Evolutionary conservation across 495 filamentous ascomycete genomes (phyloP).

Genomic region (Amphirosellinia nigrospora): DNA sequence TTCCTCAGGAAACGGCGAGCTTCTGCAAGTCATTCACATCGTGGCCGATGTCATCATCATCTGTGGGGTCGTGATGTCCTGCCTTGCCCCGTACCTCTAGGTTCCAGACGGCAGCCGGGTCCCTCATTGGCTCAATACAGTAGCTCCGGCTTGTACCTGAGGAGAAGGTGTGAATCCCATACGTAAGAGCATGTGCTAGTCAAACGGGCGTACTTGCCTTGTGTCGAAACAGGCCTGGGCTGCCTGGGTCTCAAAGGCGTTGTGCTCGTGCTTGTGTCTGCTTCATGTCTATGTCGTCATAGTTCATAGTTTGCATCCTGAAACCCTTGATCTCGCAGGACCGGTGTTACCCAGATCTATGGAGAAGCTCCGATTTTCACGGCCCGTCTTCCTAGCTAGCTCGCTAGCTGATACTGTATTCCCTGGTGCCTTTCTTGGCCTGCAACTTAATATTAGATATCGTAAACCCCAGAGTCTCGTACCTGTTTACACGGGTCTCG

Average conservation of each 20-base stretch:
- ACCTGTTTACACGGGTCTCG: background rate
- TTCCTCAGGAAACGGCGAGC: background rate
- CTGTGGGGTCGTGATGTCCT: constrained; percentile 18
- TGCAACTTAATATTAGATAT: background rate
- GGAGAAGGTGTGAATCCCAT: background rate
- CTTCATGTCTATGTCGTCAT: constrained; percentile 14
- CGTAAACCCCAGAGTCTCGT: background rate
- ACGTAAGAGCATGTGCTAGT: constrained; percentile 5
- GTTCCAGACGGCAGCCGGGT: background rate
- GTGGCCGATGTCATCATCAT: constrained; percentile 25
- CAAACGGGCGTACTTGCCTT: background rate
- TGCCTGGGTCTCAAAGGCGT: background rate
- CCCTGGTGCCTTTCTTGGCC: background rate
- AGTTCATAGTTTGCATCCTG: background rate
- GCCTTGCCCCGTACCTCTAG: constrained; percentile 2
- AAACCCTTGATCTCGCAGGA: background rate
- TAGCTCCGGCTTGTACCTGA: background rate
- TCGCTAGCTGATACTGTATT: background rate
- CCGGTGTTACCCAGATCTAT: constrained; percentile 3
- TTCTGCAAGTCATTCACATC: background rate
- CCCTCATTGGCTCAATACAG: background rate
- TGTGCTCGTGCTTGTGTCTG: background rate
- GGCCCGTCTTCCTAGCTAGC: background rate
- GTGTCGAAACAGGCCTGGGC: background rate
- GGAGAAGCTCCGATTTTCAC: background rate